phyloP scores from a whole-genome alignment of 148 eudicot genomes.

The Vaccinium myrtillus region DNA sequence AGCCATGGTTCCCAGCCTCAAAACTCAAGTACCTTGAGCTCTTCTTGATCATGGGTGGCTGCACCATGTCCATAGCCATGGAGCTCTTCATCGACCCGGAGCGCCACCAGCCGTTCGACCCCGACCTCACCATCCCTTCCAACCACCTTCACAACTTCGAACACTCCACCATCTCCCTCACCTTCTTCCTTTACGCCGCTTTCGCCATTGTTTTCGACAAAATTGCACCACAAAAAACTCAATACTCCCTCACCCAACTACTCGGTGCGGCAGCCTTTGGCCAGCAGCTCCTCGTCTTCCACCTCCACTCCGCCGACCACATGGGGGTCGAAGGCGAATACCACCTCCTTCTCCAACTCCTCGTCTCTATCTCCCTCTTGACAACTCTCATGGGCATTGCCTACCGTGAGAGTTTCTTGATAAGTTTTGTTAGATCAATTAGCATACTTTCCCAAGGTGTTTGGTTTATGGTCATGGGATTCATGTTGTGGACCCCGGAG shows the following conservation, averaged over 20 bases:
- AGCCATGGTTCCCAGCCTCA: slow-evolving; percentile 68
- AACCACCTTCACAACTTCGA: slow-evolving; percentile 90
- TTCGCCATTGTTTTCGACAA: slow-evolving; percentile 54
- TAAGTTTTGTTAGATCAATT: slow-evolving; percentile 55
- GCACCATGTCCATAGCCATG: slow-evolving; percentile 60
- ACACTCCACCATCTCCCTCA: slow-evolving; percentile 64
- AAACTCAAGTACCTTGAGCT: slow-evolving; percentile 54
- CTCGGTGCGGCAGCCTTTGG: slow-evolving; percentile 58
- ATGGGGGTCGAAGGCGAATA: slow-evolving; percentile 91
- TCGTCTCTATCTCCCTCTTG: slow-evolving; percentile 37
- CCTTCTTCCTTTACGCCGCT: slow-evolving; percentile 60
- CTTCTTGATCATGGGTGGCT: slow-evolving; percentile 59
- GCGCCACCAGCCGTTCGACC: slow-evolving; percentile 73
- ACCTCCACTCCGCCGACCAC: slow-evolving; percentile 86
- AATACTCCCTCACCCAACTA: slow-evolving; percentile 42
- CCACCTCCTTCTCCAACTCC: slow-evolving; percentile 76
- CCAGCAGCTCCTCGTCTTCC: slow-evolving; percentile 68
- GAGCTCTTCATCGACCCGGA: slow-evolving; percentile 73
- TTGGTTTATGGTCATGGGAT: slow-evolving; percentile 82
- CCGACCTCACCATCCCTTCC: slow-evolving; percentile 78
- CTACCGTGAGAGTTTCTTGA: slow-evolving; percentile 40
- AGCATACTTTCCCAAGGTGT: slow-evolving; percentile 68
- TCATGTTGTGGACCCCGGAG: slow-evolving; percentile 73
- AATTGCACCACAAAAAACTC: slow-evolving; percentile 17
- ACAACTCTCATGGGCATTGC: slow-evolving; percentile 60